Evolutionary conservation across 2,329 filamentous ascomycete genomes (phyloP), one percentile per base, ranked within the genome.

Genomic region (Aotearoamyces nothofagi): DNA sequence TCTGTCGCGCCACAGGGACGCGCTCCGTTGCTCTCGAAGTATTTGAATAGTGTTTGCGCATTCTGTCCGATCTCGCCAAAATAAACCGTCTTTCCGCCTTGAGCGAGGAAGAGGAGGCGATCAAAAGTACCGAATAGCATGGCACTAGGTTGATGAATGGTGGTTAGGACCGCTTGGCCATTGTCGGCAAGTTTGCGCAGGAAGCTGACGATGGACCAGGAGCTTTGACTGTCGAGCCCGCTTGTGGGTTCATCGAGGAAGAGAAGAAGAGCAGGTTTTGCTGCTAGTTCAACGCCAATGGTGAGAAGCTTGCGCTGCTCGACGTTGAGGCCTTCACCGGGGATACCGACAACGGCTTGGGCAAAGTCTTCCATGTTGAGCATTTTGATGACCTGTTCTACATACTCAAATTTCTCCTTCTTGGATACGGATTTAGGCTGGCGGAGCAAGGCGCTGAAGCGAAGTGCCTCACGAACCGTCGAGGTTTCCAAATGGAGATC

Each of bases 201-300:
- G 17, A 94, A 69, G 48, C 84, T 75, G 22, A 86, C 64, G 47
- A 94, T 93, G 37, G 83, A 80, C 82, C 84, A 94, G 1, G 84
- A 90, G 2, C 86, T 92, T 52, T 94, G 84, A 42, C 77, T 84
- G 54, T 94, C 87, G 10, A 94, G 70, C 60, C 87, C 87, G 17
- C 84, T 93, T 4, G 87, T 94, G 12, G 87, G 87, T 53, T 96
- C 87, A 44, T 96, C 87, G 27, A 94, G 70, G 59, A 94, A 94
- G 26, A 94, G 69, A 26, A 94, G 64, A 13, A 27, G 22, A 24
- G 82, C 76, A 7, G 87, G 87, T 58, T 90, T 93, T 5, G 87
- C 87, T 23, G 83, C 86, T 14, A 96, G 66, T 51, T 96, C 87
- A n/a, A 96, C 86, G 54, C 83, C 87, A 38, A 96, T 93, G 0